Evolutionary conservation across 2,329 filamentous ascomycete species (phyloP), one percentile per base, ranked within the genome.

Genomic region (Penicillium sp.): DNA sequence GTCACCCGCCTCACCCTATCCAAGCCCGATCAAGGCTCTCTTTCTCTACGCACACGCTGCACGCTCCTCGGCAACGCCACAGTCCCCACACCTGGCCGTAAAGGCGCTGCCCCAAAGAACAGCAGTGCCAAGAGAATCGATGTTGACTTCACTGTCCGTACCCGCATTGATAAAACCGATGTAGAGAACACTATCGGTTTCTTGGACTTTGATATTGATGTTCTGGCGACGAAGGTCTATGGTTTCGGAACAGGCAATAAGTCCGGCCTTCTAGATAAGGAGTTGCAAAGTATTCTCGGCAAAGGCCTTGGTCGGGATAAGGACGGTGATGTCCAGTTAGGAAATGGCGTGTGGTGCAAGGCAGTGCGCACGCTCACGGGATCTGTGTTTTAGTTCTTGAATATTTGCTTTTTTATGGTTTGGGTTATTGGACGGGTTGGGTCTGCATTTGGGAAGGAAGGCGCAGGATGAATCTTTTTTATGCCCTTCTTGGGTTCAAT

Each of bases 191-290:
- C 64, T 29, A 57, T 73, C 23, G 68, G 72, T 13, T 60, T 61
- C 5, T 54, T 78, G 55, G 69, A 72, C 38, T 66, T 78, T 38
- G 69, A 76, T 38, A 73, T 73, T 29, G 73, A 76, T 44, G 73
- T 75, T 2, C 57, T 75, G 15, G 74, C 73, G 3, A 74, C 67
- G 19, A 76, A 77, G 53, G 68, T 78, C 38, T 78, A 78, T 47
- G 76, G 76, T 1, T 76, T 77, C 36, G 72, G 69, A 25, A 57
- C 59, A 8, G 63, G 47, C 4, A 71, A 65, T 49, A 61, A 62
- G 49, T 64, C 62, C 2, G 67, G 70, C 43, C 59, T 73, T 4
- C 69, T 73, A 3, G 73, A 76, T 45, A 61, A 63, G 21, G 71
- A 75, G 44, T 75, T 78, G 70, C 66, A 68, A 27, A 69, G 65